Evolutionary conservation across 306 rosid genomes (phyloP), one percentile per base, ranked within the genome.

Genomic region (Vigna reflexopilosa): DNA sequence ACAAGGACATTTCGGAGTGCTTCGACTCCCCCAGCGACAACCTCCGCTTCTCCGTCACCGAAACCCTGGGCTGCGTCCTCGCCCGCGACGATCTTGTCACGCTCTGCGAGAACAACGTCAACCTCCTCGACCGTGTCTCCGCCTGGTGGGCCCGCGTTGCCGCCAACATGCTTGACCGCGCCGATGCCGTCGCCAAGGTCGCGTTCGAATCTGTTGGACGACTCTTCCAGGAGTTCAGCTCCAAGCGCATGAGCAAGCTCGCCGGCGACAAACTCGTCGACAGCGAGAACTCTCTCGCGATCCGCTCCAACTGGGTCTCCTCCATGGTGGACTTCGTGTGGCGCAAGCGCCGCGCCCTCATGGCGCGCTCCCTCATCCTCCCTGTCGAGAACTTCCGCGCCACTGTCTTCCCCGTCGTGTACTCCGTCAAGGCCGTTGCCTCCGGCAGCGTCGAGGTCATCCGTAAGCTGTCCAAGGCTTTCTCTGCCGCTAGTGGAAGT

Each of bases 191-290:
- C 42, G 77, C 97, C 6, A 91, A 91, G 74, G 99, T 95, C 15
- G 99, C 99, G 4, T 95, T 95, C 11, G 98, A 95, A n/a, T 95
- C 99, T 0, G 91, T 91, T 9, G 99, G 99, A 34, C 83, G 98
- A 65, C 83, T 93, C 82, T 95, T 93, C 59, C 98, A 93, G 87
- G 99, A 95, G 83, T 95, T 95, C 86, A 86, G 83, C 66, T 85
- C 99, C 1, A 95, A 95, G 84, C 70, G 99, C 36, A 95, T 93
- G 98, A 95, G 99, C 75, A 86, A 86, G 70, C 79, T 95, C 57
- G 99, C 99, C 0, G 99, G 99, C 0, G 99, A 95, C 30, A 95
- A 93, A 82, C 82, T 95, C 1, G 93, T 95, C 3, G 99, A 95
- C 47, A 93, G 98, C n/a, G 99, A 95, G 76, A 95, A 93, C 17